Conservation (phyloP, 2,329 filamentous ascomycete species). For the Ophiostoma triangulosporum region DNA sequence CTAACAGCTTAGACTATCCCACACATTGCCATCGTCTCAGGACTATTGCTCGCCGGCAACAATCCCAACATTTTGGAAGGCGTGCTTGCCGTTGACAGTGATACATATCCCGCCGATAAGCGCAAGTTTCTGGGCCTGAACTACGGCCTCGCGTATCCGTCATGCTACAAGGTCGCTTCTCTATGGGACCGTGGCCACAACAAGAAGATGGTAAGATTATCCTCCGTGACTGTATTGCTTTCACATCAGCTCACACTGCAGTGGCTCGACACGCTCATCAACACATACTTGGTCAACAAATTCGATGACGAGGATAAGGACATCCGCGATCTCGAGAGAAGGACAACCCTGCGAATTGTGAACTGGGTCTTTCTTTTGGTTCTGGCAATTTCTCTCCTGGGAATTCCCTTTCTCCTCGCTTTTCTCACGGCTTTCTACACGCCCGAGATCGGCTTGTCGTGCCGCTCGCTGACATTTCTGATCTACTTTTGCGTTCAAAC, state of each 20-base stretch:
- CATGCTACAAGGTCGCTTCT: constrained; percentile 18
- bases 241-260: constrained; percentile 1
- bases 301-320: constrained; percentile 1
- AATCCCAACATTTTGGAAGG: constrained; percentile 19
- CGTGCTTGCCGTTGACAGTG: constrained; percentile 13
- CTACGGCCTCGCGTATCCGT: constrained; percentile 15
- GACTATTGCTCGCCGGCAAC: constrained; percentile 18
- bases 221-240: background rate
- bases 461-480: constrained; percentile 16
- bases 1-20: constrained; percentile 14
- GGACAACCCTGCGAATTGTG: constrained; percentile 7
- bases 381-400: constrained; percentile 13
- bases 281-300: constrained; percentile 1
- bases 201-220: constrained; percentile 12
- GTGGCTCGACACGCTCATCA: constrained; percentile 15
- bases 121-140: background rate
- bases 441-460: constrained; percentile 16
- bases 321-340: constrained; percentile 10
- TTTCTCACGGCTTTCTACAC: constrained; percentile 17
- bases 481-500: constrained; percentile 13
- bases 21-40: constrained; percentile 18
- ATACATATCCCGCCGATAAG: background rate
- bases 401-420: constrained; percentile 14
- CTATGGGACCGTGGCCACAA: constrained; percentile 17
- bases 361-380: constrained; percentile 15